These are phyloP conservation scores for Aspergillus incahuasiensis DNA, from an alignment of 495 filamentous ascomycete genomes.

Conservation along the genomic window DNA sequence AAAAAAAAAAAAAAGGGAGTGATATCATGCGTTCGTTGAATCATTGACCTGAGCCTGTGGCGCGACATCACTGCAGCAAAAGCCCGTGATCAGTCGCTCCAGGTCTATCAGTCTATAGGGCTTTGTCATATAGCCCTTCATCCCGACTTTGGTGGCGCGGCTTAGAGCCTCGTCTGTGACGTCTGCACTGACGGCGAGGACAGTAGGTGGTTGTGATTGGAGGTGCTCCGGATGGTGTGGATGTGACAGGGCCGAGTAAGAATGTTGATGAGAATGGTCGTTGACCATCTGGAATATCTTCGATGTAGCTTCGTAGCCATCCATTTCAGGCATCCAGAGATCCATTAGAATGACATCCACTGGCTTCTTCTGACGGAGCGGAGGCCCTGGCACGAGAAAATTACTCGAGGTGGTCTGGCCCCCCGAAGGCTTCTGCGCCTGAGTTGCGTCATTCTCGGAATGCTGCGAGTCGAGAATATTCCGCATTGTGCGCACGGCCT, in stretches of 20 bases:
- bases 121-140: slow-evolving; percentile 76
- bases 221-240: neutral
- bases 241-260: neutral
- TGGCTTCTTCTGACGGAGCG: slow-evolving; percentile 22
- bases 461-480: slow-evolving; percentile 30
- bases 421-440: neutral
- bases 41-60: slow-evolving; percentile 10
- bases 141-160: slow-evolving; percentile 61
- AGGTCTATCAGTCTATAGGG: slow-evolving; percentile 71
- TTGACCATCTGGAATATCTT: slow-evolving; percentile 55
- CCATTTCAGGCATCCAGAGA: slow-evolving; percentile 83
- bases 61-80: slow-evolving; percentile 39
- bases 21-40: slow-evolving; percentile 20
- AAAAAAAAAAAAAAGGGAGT: too few species aligned
- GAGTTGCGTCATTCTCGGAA: neutral
- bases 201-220: slow-evolving; percentile 32
- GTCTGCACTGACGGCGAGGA: slow-evolving; percentile 75
- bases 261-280: slow-evolving; percentile 19
- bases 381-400: slow-evolving; percentile 14
- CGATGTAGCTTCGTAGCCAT: slow-evolving; percentile 71
- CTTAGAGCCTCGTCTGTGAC: slow-evolving; percentile 64
- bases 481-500: slow-evolving; percentile 65
- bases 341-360: slow-evolving; percentile 77
- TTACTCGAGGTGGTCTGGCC: slow-evolving; percentile 2
- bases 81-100: slow-evolving; percentile 61